Conservation (phyloP, 768 basidiomycete genomes). For the Tulasnella sp. region DNA sequence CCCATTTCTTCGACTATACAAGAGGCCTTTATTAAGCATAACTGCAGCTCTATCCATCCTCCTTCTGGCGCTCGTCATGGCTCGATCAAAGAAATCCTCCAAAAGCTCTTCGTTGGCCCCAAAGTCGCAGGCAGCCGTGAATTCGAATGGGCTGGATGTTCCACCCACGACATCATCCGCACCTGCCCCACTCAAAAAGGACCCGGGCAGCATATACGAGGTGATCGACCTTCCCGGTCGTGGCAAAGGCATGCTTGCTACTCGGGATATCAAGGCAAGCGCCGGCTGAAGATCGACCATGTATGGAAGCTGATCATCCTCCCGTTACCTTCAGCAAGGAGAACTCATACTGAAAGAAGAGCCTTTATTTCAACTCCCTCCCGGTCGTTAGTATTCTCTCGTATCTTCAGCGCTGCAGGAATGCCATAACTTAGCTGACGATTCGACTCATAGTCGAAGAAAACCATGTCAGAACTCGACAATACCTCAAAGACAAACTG, state of each 20-base stretch:
- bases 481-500: neutral
- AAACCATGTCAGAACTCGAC: neutral
- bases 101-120: neutral
- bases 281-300: neutral
- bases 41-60: neutral
- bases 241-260: slow-evolving; percentile 15
- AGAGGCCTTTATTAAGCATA: neutral
- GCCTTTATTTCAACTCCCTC: neutral
- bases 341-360: neutral
- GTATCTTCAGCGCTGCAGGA: neutral
- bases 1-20: neutral
- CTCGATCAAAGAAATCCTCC: neutral
- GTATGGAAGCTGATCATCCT: neutral
- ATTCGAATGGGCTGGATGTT: neutral
- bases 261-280: slow-evolving; percentile 5
- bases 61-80: neutral
- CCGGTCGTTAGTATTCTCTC: neutral
- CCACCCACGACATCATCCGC: neutral
- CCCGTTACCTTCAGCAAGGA: neutral
- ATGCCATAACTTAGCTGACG: neutral
- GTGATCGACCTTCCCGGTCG: neutral
- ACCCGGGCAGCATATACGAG: neutral
- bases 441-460: neutral
- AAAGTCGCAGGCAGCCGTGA: neutral
- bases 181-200: neutral